phyloP scores from a whole-genome alignment of 2,329 filamentous ascomycete species.

The Fusarium succisae region DNA sequence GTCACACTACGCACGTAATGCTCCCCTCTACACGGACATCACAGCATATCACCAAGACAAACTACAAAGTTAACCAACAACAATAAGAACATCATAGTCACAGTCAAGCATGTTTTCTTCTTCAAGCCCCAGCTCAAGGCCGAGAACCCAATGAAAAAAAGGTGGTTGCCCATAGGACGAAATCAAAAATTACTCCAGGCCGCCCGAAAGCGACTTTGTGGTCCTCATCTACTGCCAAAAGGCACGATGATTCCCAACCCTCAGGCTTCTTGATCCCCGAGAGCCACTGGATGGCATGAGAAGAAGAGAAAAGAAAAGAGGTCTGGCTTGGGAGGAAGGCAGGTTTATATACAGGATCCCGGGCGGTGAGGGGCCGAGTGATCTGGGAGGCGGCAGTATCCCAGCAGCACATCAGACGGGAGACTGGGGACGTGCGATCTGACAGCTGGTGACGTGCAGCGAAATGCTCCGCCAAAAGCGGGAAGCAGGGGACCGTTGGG shows the following conservation, averaged over 20 bases:
- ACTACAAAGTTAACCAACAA: not conserved
- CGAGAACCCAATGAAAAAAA: slow-evolving; percentile 31
- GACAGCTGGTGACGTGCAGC: not conserved
- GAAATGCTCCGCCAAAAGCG: not conserved
- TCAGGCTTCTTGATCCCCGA: slow-evolving; percentile 18
- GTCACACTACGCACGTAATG: not conserved
- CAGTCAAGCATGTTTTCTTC: slow-evolving; percentile 16
- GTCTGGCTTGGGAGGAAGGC: not conserved
- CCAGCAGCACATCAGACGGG: not conserved
- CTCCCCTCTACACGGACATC: not conserved
- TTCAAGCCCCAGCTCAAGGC: slow-evolving; percentile 32
- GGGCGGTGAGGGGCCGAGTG: slow-evolving; percentile 19
- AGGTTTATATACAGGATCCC: not conserved
- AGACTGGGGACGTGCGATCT: not conserved
- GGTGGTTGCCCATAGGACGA: not conserved
- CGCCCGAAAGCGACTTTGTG: not conserved
- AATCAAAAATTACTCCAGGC: slow-evolving; percentile 28
- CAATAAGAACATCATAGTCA: not conserved
- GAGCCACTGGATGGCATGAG: slow-evolving; percentile 6
- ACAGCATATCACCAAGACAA: not conserved
- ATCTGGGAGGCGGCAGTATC: slow-evolving; percentile 15
- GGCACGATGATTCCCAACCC: slow-evolving; percentile 13
- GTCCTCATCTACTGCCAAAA: not conserved
- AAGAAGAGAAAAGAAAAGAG: slow-evolving; percentile 2
- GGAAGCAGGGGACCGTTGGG: not conserved